Evolutionary conservation across 768 basidiomycete genomes (phyloP).

Genomic region (Sarcodon aspratus): DNA sequence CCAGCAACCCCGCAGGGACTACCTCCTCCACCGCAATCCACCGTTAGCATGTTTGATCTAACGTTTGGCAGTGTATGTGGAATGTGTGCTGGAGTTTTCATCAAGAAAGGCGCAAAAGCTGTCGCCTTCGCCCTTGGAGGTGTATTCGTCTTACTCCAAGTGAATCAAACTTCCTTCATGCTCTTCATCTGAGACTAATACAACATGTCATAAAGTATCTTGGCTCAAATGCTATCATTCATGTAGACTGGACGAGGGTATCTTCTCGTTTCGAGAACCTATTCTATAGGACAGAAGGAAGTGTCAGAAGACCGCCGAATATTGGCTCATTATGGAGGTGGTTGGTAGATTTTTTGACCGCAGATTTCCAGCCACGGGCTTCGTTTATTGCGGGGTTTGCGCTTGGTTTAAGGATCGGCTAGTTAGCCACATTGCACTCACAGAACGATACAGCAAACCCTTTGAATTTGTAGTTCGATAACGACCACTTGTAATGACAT

Average conservation of each 20-base stretch:
- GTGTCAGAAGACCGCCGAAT: slow-evolving; percentile 48
- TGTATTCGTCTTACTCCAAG: slow-evolving; percentile 85
- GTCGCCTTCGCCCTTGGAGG: slow-evolving; percentile 85
- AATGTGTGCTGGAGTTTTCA: slow-evolving; percentile 82
- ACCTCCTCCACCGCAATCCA: slow-evolving; percentile 56
- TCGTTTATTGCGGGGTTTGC: slow-evolving; percentile 78
- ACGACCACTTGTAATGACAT: too few relatives aligned
- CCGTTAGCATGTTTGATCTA: slow-evolving; percentile 71
- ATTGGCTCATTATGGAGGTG: slow-evolving; percentile 54
- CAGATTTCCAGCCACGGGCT: slow-evolving; percentile 87
- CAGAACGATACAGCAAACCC: too few relatives aligned
- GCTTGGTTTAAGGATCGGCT: slow-evolving; percentile 77
- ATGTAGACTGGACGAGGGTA: slow-evolving; percentile 70
- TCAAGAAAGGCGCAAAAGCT: slow-evolving; percentile 87
- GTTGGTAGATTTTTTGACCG: slow-evolving; percentile 72
- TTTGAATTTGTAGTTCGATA: too few relatives aligned
- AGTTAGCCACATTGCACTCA: slow-evolving; percentile 1
- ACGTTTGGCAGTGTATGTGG: slow-evolving; percentile 85
- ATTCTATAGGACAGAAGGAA: slow-evolving; percentile 57
- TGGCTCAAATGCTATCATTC: slow-evolving; percentile 57
- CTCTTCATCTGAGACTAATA: neutral
- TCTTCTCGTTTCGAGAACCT: slow-evolving; percentile 57
- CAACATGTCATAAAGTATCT: slow-evolving; percentile 49
- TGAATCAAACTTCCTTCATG: slow-evolving; percentile 20
- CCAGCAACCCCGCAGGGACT: slow-evolving; percentile 3